A percentile compares a stretch with the other conserved stretches of the same genome.
Evolutionary conservation across 441 rosid species (phyloP).

Genomic region (Rhodomyrtus psidioides): DNA sequence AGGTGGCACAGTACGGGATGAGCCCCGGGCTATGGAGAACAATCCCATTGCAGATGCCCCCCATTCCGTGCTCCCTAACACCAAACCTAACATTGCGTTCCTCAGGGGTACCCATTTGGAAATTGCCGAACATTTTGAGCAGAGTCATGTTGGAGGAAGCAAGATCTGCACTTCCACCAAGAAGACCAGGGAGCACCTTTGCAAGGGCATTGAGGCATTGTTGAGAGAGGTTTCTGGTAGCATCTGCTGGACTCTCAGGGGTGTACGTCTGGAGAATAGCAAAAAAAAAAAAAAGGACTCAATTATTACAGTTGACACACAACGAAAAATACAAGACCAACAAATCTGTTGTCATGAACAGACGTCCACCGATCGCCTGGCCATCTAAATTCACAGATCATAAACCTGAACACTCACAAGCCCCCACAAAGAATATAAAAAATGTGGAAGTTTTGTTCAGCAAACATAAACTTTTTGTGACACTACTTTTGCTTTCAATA

Average conservation of each 20-base stretch:
- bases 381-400: neutral
- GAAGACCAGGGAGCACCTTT: slow-evolving; percentile 63
- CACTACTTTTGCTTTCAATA: neutral
- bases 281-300: neutral
- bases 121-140: slow-evolving; percentile 74
- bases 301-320: neutral
- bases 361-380: neutral
- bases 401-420: neutral
- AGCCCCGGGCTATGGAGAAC: slow-evolving; percentile 73
- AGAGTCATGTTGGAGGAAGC: slow-evolving; percentile 94
- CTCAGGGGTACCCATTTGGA: slow-evolving; percentile 78
- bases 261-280: slow-evolving; percentile 48
- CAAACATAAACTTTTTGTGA: neutral
- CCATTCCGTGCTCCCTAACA: slow-evolving; percentile 91
- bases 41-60: slow-evolving; percentile 81
- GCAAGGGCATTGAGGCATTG: slow-evolving; percentile 70
- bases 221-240: slow-evolving; percentile 84
- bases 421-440: neutral
- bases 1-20: slow-evolving; percentile 84
- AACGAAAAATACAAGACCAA: neutral
- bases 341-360: neutral
- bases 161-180: slow-evolving; percentile 93
- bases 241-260: slow-evolving; percentile 72
- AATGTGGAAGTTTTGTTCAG: neutral
- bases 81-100: slow-evolving; percentile 85